Evolutionary conservation across 495 filamentous ascomycete species (phyloP).

Genomic region (Xylona heveae): DNA sequence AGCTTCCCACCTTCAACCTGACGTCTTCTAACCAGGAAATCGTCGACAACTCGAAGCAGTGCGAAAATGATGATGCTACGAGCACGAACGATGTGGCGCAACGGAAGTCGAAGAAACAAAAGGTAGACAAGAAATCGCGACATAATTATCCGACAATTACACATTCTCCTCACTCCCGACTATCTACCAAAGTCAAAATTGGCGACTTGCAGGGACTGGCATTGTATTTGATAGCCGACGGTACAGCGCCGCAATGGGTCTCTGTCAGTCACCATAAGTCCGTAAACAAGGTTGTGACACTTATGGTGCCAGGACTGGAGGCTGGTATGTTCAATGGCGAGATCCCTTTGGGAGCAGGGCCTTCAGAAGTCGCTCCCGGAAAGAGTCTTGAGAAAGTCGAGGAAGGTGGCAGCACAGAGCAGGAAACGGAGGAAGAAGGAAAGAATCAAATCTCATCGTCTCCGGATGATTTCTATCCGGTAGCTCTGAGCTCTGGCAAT

Average conservation of each 20-base stretch:
- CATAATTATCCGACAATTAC: constrained; percentile 53
- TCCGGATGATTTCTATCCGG: constrained; percentile 51
- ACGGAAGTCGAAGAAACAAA: constrained; percentile 26
- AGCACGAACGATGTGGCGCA: constrained; percentile 13
- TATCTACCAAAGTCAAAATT: constrained; percentile 58
- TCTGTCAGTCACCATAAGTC: constrained; percentile 51
- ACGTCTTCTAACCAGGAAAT: constrained; percentile 5
- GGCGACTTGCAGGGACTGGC: constrained; percentile 59
- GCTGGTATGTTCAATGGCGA: constrained; percentile 4
- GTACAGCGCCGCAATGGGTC: constrained; percentile 66
- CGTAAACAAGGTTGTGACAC: constrained; percentile 67
- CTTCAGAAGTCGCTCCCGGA: background rate
- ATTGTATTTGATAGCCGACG: constrained; percentile 82
- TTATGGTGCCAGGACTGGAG: constrained; percentile 61
- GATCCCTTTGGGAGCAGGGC: background rate
- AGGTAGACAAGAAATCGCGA: constrained; percentile 25
- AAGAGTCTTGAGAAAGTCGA: constrained; percentile 4
- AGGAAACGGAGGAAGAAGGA: background rate
- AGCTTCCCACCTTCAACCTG: constrained; percentile 14
- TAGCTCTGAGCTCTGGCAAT: constrained; percentile 31
- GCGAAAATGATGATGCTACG: constrained; percentile 12
- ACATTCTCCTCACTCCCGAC: constrained; percentile 39
- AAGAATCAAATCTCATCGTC: constrained; percentile 4
- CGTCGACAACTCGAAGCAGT: constrained; percentile 14
- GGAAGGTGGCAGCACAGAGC: constrained; percentile 1